Base-by-base conservation (phyloP, 78 protist genomes). In the Pelomyxa schiedti region DNA sequence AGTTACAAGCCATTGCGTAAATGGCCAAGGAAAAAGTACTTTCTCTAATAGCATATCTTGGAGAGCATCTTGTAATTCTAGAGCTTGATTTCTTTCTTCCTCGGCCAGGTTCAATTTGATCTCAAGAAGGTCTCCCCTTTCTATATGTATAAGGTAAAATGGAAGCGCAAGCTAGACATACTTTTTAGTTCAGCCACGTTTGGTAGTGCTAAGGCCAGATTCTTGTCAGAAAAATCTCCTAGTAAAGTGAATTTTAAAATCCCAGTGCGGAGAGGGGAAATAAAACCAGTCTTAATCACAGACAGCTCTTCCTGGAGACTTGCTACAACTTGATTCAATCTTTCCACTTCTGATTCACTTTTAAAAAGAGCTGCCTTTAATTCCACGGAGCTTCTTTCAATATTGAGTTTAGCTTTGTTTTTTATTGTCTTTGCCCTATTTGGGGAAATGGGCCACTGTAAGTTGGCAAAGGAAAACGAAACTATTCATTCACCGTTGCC, bases 401-500 rank as follows among this genome's bases (percentile, higher is more conserved):
- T 75, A 76, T 93, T 93, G 80, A 82, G 80, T 75, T 76, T 81
- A 5, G 93, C 92, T 30, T 88, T 82, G 77, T 87, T 87, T 83
- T 88, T 85, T 69, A 93, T 86, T 9, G 70, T 39, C 79, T 88
- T 93, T 1, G 97, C 94, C 37, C 95, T n/a, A n/a, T n/a, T n/a
- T n/a, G n/a, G n/a, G 66, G 36, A 29, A 3, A 30, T 32, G n/a
- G 28, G 16, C 7, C 3, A n/a, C 32, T 24, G 29, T 42, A 26
- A 4, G 2, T 24, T 3, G 65, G 67, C 42, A 35, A 47, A 28
- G 4, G 7, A 71, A 16, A 24, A 71, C 64, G 64, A 6, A 7
- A 8, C 7, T 7, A 8, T 8, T 6, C 38, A 5, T 30, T 37
- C 8, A n/a, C n/a, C n/a, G 78, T 39, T 53, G 71, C 58, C 94